These are phyloP conservation scores for Hypoxylon fuscum DNA, from an alignment of 495 filamentous ascomycete species.

Conservation along the genomic window DNA sequence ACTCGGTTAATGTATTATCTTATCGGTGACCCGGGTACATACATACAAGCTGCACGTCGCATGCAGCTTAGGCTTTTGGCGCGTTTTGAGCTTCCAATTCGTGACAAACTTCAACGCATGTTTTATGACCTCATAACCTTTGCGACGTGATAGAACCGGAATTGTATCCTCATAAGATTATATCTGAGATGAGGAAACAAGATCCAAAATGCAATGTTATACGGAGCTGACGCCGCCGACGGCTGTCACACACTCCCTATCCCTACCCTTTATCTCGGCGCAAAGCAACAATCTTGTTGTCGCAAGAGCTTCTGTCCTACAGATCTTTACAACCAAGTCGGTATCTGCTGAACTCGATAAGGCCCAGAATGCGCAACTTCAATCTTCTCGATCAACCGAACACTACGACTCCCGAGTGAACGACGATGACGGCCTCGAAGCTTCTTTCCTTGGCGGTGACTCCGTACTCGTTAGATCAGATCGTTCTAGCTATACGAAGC, in stretches of 20 bases:
- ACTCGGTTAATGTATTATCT: slow-evolving; percentile 26
- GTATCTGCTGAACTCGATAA: slow-evolving; percentile 64
- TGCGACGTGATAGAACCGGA: no score
- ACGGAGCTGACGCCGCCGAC: slow-evolving; percentile 92
- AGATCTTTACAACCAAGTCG: slow-evolving; percentile 75
- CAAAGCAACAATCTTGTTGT: slow-evolving; percentile 85
- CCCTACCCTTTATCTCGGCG: slow-evolving; percentile 76
- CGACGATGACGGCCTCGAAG: slow-evolving; percentile 68
- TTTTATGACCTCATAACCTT: slow-evolving; percentile 3
- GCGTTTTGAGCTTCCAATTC: slow-evolving; percentile 6
- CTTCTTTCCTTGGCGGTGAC: slow-evolving; percentile 67
- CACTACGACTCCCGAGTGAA: slow-evolving; percentile 58
- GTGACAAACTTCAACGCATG: background rate
- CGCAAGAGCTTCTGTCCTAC: slow-evolving; percentile 88
- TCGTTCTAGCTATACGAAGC: slow-evolving; percentile 70
- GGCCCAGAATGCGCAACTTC: slow-evolving; percentile 43
- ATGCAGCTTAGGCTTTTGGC: slow-evolving; percentile 4
- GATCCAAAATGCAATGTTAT: slow-evolving; percentile 69
- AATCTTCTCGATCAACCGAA: slow-evolving; percentile 35
- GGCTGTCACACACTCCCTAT: slow-evolving; percentile 88
- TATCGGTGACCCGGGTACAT: no score
- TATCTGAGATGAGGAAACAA: slow-evolving; percentile 38
- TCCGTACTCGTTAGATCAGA: slow-evolving; percentile 62
- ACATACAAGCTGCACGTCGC: slow-evolving; percentile 1
- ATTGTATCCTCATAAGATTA: background rate